Evolutionary conservation across 768 basidiomycete genomes (phyloP), one percentile per base, ranked within the genome.

Genomic region (Termitomyces sp.): DNA sequence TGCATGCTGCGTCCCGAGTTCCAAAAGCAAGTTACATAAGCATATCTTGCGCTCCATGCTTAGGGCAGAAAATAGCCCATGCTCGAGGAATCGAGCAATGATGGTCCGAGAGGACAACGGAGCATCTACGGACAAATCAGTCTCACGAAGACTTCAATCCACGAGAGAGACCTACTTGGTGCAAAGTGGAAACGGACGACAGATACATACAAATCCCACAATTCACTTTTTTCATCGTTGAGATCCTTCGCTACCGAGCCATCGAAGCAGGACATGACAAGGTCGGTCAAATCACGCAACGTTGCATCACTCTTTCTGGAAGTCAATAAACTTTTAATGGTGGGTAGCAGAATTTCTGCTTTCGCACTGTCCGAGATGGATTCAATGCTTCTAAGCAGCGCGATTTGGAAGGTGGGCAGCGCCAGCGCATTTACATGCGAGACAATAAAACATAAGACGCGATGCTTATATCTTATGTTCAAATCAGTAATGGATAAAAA

Each of bases 401-500:
- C 66, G 11, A 82, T 66, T 59, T 85, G 83, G 18, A 81, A 77
- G 1, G 64, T 57, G 2, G 80, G 69, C 3, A 81, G 66, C 2
- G 76, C 70, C 61, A 88, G 80, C 4, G 83, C 79, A 48, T 79
- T 78, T 61, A 88, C 76, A 67, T 98, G 95, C 1, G 94, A 94
- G 6, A 91, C 72, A 0, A 97, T 69, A 69, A 81, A 94, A 66
- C 87, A 92, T 43, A 91, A 65, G 44, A 94, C 73, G 13, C 85
- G 81, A 59, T 81, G 80, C 66, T 84, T 90, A 69, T 86, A 85
- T 55, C 92, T 92, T 30, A 26, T 56, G 11, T 32, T 4, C 20
- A 52, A 22, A 30, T 63, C 9, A 47, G 35, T 7, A 30, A 62
- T 8, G 60, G 51, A 24, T 52, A 20, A 43, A 14, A 40, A 30